Evolutionary conservation across 192 early-diverging fungal species (phyloP).

Genomic region (Mortierella antarctica): DNA sequence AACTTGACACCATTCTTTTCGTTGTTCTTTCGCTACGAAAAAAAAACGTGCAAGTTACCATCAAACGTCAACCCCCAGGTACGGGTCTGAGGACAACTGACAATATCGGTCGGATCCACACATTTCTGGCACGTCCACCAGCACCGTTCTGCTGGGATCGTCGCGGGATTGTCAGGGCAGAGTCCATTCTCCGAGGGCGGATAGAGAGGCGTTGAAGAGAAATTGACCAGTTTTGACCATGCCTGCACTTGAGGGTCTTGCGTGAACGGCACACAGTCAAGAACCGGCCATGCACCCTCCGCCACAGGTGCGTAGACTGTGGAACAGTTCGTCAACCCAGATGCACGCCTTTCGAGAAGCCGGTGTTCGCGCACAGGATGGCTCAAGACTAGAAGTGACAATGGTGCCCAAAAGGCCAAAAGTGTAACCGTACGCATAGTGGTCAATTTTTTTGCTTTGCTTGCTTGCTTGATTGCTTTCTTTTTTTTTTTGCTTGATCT

Average conservation of each 20-base stretch:
- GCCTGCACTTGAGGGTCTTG: constrained; percentile 47
- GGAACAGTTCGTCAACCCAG: neutral
- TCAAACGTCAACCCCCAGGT: constrained; percentile 65
- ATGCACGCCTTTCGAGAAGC: too few species aligned
- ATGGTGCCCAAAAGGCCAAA: too few species aligned
- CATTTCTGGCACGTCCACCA: constrained; percentile 62
- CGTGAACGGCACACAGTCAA: constrained; percentile 31
- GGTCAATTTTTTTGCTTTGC: too few species aligned
- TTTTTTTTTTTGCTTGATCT: too few species aligned
- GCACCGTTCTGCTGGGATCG: constrained; percentile 49
- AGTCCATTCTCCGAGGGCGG: constrained; percentile 50
- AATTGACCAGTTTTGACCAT: constrained; percentile 55
- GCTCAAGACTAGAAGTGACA: too few species aligned
- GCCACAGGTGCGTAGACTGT: constrained; percentile 11
- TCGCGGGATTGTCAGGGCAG: constrained; percentile 3
- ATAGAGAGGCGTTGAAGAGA: constrained; percentile 37
- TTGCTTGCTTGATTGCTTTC: too few species aligned
- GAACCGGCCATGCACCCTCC: constrained; percentile 14
- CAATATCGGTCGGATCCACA: constrained; percentile 26
- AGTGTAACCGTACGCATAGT: too few species aligned
- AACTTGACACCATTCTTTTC: too few species aligned
- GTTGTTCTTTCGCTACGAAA: too few species aligned
- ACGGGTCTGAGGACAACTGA: constrained; percentile 54
- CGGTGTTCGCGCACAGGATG: too few species aligned
- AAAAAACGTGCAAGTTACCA: constrained; percentile 13